Evolutionary conservation across 495 filamentous ascomycete species (phyloP).

Genomic region (Xeromyces bisporus): DNA sequence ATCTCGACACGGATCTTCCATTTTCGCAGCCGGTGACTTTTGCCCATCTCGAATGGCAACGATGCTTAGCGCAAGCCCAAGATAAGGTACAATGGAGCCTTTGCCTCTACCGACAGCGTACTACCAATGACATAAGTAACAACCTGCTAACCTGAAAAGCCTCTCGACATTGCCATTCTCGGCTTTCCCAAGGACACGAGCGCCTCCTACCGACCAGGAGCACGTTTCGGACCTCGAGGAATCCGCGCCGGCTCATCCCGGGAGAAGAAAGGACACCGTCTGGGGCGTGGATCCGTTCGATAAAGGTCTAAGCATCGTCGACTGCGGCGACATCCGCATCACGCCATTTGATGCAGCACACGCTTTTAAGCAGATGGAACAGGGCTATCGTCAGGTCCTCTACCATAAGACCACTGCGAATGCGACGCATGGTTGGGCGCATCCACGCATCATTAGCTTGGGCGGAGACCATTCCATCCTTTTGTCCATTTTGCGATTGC

Average conservation of each 20-base stretch:
- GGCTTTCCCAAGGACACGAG: no score
- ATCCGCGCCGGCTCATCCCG: no score
- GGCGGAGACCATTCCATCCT: conserved; percentile 39
- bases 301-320: no score
- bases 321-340: conserved; percentile 36
- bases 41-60: conserved; percentile 11
- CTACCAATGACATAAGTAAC: no score
- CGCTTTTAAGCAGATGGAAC: neutral
- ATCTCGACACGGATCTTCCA: conserved; percentile 12
- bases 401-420: conserved; percentile 9
- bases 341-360: conserved; percentile 25
- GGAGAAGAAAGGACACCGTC: no score
- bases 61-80: conserved; percentile 8
- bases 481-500: conserved; percentile 28
- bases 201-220: no score
- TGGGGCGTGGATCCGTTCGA: no score
- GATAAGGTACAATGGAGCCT: no score
- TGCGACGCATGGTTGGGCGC: neutral
- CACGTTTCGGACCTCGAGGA: no score
- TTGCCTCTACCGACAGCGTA: no score
- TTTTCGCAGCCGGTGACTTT: conserved; percentile 15
- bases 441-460: conserved; percentile 30
- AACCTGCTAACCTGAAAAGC: no score
- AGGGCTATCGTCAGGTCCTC: conserved; percentile 9
- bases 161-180: no score